Conservation (phyloP, 345 rosid species). For the Excoecaria agallocha region DNA sequence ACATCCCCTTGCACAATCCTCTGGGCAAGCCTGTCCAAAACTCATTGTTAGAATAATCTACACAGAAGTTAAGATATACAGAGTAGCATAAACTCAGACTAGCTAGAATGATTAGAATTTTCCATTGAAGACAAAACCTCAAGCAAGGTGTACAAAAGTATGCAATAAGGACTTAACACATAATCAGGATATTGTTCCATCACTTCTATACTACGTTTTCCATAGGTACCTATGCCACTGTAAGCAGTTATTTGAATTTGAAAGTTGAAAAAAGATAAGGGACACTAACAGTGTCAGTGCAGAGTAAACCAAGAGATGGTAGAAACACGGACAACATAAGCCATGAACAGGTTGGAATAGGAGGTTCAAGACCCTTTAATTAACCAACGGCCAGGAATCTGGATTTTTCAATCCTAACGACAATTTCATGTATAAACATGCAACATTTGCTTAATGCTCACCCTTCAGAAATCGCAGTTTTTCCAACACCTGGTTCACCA, state of each 20-base stretch:
- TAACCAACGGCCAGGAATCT: background rate
- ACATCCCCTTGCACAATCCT: conserved; percentile 98
- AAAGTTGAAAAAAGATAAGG: background rate
- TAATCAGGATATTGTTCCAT: background rate
- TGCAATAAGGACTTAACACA: background rate
- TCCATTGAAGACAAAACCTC: conserved; percentile 7
- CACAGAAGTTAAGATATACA: background rate
- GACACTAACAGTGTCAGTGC: background rate
- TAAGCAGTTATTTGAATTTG: background rate
- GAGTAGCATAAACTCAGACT: background rate
- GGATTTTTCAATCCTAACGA: conserved; percentile 6
- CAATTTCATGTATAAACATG: background rate
- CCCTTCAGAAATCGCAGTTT: conserved; percentile 99
- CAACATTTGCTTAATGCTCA: conserved; percentile 25
- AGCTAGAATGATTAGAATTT: background rate
- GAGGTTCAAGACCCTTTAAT: background rate
- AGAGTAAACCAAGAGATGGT: background rate
- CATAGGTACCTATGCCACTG: background rate
- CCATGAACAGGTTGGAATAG: background rate
- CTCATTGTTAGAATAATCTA: background rate
- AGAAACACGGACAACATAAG: background rate
- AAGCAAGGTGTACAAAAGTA: background rate
- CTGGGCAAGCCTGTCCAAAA: conserved; percentile 87
- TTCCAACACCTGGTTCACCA: conserved; percentile 99
- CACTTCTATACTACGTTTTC: background rate